Evolutionary conservation across 345 rosid genomes (phyloP).

Genomic region (Brassica carinata): DNA sequence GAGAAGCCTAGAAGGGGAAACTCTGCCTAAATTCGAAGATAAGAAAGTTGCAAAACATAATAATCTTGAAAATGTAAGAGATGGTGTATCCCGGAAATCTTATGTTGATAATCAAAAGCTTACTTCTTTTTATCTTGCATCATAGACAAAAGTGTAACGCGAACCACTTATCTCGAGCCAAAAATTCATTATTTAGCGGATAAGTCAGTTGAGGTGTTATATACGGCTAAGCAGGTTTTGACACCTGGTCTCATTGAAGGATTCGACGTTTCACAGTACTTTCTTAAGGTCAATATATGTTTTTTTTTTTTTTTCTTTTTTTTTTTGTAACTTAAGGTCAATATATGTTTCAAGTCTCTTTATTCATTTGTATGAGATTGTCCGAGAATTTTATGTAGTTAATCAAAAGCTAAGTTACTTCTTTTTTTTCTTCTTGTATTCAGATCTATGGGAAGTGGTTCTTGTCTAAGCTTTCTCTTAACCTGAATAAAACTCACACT

Average conservation of each 20-base stretch:
- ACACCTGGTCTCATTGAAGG: constrained; percentile 29
- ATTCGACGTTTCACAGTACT: constrained; percentile 8
- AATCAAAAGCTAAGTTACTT: background rate
- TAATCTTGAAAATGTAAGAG: constrained; percentile 38
- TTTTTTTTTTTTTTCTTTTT: background rate
- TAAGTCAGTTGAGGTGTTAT: constrained; percentile 31
- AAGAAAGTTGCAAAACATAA: constrained; percentile 29
- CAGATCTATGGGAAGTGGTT: constrained; percentile 40
- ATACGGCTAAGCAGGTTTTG: constrained; percentile 27
- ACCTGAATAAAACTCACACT: constrained; percentile 24
- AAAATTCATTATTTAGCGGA: constrained; percentile 27
- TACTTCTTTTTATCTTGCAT: background rate
- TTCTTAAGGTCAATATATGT: constrained; percentile 37
- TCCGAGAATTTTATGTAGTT: background rate
- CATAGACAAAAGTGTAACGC: constrained; percentile 1
- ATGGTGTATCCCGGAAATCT: background rate
- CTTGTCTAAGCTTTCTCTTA: constrained; percentile 37
- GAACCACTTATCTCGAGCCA: background rate
- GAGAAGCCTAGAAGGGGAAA: constrained; percentile 38
- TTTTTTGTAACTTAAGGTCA: constrained; percentile 33
- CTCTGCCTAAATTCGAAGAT: constrained; percentile 33
- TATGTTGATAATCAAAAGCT: background rate
- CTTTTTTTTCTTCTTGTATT: background rate
- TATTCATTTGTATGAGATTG: background rate
- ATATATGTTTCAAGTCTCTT: background rate